Base-by-base conservation (phyloP, 768 basidiomycete species). In the Suillus alpinus region DNA sequence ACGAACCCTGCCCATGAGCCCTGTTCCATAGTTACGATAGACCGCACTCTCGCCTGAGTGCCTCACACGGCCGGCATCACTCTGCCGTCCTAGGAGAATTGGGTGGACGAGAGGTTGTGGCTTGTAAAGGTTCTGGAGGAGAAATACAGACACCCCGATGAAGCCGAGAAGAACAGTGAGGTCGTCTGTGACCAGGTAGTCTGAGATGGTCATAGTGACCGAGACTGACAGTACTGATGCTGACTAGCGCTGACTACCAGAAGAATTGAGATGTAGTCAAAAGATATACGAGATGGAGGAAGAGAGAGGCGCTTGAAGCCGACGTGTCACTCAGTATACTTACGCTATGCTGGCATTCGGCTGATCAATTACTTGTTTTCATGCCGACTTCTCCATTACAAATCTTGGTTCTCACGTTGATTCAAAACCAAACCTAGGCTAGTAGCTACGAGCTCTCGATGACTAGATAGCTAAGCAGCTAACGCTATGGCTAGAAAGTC, bases 31-130 rank as follows among this genome's bases (percentile, higher is more conserved):
- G 77, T 92, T 94, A 68, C 95, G 84, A 73, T 95, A 96, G 16
- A 95, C 79, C 0, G 93, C 92, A 67, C 92, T 94, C 76, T 95
- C 91, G 8, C 83, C 80, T 13, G 89, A 81, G 68, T 92, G 87
- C 57, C 95, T 80, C 4, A 95, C 92, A 55, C 88, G 81, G 13
- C 87, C 88, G 31, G 89, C 89, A 72, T 97, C 95, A 66, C 92
- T 93, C 80, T 98, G 95, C 55, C 94, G 80, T 7, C 95, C 94
- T 1, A 98, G 83, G 9, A 96, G 81, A 65, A 98, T 90, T n/a
- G 95, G 95, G 68, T 97, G 95, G 0, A 95, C 94, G 46, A 95
- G 83, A 2, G 89, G 87, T 66, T 90, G 89, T 4, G 89, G 90
- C 66, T 83, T 91, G 76, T 92, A 91, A 62, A 91, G 76, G 70